Conservation (phyloP, 148 eudicot genomes). For the Vaccinium macrocarpon region DNA sequence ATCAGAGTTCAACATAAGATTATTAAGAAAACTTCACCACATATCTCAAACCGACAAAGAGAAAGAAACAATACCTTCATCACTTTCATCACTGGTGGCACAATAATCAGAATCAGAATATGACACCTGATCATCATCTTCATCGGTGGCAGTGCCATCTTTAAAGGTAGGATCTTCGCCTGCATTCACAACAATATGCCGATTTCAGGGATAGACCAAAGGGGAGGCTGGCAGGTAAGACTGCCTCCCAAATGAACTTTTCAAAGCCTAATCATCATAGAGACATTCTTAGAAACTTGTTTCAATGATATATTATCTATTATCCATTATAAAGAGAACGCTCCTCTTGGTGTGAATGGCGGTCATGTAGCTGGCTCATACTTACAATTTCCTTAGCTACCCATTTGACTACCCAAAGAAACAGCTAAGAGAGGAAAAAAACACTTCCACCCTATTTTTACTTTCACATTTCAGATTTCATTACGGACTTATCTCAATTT, state of each 20-base stretch:
- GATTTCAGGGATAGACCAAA: background rate
- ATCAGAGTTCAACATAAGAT: background rate
- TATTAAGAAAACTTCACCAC: background rate
- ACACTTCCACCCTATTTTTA: too few species aligned
- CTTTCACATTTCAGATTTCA: too few species aligned
- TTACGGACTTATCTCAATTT: too few species aligned
- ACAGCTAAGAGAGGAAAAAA: too few species aligned
- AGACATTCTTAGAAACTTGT: too few species aligned
- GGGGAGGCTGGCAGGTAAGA: background rate
- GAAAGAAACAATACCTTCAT: background rate
- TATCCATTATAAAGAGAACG: too few species aligned
- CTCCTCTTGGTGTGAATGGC: too few species aligned
- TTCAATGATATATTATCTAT: too few species aligned
- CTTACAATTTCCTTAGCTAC: too few species aligned
- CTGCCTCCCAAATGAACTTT: background rate
- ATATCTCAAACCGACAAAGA: background rate
- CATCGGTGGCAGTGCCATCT: background rate
- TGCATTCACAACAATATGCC: conserved; percentile 5
- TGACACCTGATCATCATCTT: conserved; percentile 10
- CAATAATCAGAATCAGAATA: conserved; percentile 19
- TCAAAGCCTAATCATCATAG: background rate
- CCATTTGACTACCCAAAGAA: too few species aligned
- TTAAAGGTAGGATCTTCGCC: background rate
- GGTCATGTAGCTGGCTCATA: too few species aligned
- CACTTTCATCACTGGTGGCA: conserved; percentile 14